These are phyloP conservation scores for Mycena olivaceomarginata DNA, from an alignment of 768 basidiomycete species.

Conservation along the genomic window DNA sequence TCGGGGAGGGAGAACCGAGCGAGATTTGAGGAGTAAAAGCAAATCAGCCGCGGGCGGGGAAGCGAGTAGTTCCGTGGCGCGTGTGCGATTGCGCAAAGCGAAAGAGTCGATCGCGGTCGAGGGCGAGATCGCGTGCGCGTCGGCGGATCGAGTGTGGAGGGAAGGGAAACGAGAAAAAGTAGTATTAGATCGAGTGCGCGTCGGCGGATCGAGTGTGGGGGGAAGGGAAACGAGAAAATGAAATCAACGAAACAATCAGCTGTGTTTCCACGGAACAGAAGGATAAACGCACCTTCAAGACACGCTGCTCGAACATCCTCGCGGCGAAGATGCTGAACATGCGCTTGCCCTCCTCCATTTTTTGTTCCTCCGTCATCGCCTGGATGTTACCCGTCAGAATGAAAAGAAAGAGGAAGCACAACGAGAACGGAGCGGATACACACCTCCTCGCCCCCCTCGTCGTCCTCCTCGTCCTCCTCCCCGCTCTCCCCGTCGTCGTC, in stretches of 20 bases:
- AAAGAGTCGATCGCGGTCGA: too few relatives aligned
- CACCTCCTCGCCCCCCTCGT: slow-evolving; percentile 64
- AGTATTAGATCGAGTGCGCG: too few relatives aligned
- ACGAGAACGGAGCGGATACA: slow-evolving; percentile 39
- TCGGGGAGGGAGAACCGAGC: neutral
- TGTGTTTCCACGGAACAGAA: too few relatives aligned
- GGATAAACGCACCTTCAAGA: slow-evolving; percentile 75
- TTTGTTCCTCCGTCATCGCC: slow-evolving; percentile 94
- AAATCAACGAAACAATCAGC: too few relatives aligned
- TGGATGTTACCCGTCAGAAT: slow-evolving; percentile 50
- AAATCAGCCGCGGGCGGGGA: neutral
- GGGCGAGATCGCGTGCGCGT: too few relatives aligned
- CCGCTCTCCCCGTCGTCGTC: slow-evolving; percentile 64
- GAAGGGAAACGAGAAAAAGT: too few relatives aligned
- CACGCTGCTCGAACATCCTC: slow-evolving; percentile 99
- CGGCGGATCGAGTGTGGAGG: too few relatives aligned
- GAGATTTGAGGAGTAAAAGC: neutral
- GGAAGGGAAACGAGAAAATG: too few relatives aligned
- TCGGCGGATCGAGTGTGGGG: too few relatives aligned
- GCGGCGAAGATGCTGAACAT: slow-evolving; percentile 99
- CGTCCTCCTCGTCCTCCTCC: slow-evolving; percentile 46
- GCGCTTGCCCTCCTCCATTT: slow-evolving; percentile 98
- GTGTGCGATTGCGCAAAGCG: too few relatives aligned
- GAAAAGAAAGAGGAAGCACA: neutral
- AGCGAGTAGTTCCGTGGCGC: neutral